Conservation (phyloP, 129 eudicot genomes). For the Saposhnikovia divaricata region DNA sequence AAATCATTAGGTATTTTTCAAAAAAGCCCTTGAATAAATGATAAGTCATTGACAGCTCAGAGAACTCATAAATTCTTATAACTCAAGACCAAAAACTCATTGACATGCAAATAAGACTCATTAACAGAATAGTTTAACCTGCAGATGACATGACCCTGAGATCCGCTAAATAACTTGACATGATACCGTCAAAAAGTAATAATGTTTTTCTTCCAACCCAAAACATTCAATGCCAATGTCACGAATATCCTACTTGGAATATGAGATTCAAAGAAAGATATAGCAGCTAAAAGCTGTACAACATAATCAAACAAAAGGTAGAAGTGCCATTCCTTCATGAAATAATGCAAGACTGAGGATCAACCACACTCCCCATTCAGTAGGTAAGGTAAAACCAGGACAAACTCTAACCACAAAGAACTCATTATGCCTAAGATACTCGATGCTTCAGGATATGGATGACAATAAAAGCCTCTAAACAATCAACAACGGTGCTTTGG, state of each 20-base stretch:
- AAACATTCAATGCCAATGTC: not conserved
- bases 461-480: not conserved
- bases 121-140: not conserved
- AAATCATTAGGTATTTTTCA: too few relatives aligned
- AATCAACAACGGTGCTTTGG: not conserved
- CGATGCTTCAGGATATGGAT: constrained; percentile 5
- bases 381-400: not conserved
- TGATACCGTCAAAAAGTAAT: constrained; percentile 11
- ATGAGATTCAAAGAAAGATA: not conserved
- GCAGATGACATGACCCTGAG: not conserved
- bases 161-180: constrained; percentile 3
- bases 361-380: not conserved
- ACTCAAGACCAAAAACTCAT: not conserved
- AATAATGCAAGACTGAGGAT: constrained; percentile 2
- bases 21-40: too few relatives aligned
- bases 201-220: constrained; percentile 7
- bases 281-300: not conserved
- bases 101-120: not conserved
- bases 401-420: not conserved
- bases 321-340: not conserved
- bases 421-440: constrained; percentile 1
- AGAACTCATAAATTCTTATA: not conserved
- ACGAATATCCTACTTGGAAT: not conserved
- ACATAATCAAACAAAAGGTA: not conserved
- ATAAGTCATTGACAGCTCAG: too few relatives aligned